Evolutionary conservation across 345 rosid genomes (phyloP), one percentile per base, ranked within the genome.

Genomic region (Hevea brasiliensis): DNA sequence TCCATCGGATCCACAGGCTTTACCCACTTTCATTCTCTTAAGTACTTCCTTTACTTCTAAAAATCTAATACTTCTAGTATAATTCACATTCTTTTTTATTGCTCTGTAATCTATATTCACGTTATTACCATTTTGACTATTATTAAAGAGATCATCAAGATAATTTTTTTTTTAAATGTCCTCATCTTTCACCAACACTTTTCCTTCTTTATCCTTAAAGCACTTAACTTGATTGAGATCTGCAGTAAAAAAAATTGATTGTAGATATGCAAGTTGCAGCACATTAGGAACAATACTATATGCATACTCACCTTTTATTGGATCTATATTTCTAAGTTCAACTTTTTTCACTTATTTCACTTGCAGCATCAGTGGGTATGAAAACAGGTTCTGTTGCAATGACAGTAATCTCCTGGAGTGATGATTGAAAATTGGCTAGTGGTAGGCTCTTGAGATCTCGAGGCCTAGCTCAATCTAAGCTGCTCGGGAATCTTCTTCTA

Each of bases 331-430:
- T 76, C 94, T 87, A 60, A 92, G 87, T 77, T 95, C 99, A 79
- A 91, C 98, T 87, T 82, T 95, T 91, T 61, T 97, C 97, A 65
- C 96, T 97, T 23, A 88, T 87, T 80, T 89, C 90, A 81, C 83
- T 86, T 51, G 76, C 92, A 85, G 81, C 85, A 87, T 92, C 94
- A 41, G 94, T 84, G 74, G 96, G 92, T 56, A 77, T 68, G 40
- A 87, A 81, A 57, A 75, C 69, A 26, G 83, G 83, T 70, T 92
- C 97, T 21, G 99, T 95, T 62, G 98, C 93, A 72, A 95, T 89
- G 57, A 92, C 79, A 63, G 97, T 89, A 61, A 92, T 95, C 87
- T 91, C 99, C 79, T 89, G 98, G 79, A 95, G 99, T 71, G 98
- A 89, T 80, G 98, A 88, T 78, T 92, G 99, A 80, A 95, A 95